A percentile compares a stretch with the other conserved stretches of the same genome.
These are phyloP conservation scores for Ascochyta pisi DNA, from an alignment of 2,329 filamentous ascomycete genomes.

Conservation along the genomic window DNA sequence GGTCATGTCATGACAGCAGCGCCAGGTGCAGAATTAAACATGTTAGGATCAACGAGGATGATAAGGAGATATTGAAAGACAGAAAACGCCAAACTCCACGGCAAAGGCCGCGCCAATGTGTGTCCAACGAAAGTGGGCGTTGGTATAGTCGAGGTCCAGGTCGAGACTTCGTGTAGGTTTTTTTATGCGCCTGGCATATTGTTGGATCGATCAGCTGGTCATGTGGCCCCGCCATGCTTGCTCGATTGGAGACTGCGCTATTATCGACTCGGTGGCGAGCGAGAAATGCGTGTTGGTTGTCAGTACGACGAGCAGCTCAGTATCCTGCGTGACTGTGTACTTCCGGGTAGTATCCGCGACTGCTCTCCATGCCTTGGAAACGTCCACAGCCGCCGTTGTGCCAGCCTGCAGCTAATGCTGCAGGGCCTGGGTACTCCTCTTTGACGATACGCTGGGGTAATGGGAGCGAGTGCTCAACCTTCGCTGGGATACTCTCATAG, in stretches of 20 bases:
- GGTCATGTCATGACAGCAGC: conserved; percentile 29
- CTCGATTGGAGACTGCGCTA: neutral
- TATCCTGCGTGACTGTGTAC: conserved; percentile 51
- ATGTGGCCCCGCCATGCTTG: neutral
- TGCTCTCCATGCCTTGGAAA: conserved; percentile 56
- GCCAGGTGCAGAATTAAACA: conserved; percentile 38
- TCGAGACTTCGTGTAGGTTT: neutral
- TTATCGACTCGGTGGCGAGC: neutral
- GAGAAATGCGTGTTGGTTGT: neutral
- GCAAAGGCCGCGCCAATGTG: conserved; percentile 1
- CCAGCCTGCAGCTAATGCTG: conserved; percentile 42
- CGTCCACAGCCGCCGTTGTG: conserved; percentile 50
- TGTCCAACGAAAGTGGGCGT: neutral
- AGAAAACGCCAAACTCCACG: conserved; percentile 9
- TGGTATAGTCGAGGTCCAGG: neutral
- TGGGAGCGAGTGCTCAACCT: conserved; percentile 42
- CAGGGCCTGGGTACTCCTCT: conserved; percentile 50
- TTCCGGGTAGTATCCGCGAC: conserved; percentile 56
- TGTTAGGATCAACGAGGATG: conserved; percentile 23
- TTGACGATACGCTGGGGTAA: conserved; percentile 51
- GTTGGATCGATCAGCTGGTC: neutral
- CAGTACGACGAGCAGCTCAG: conserved; percentile 25
- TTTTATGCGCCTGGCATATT: conserved; percentile 1
- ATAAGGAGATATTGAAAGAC: conserved; percentile 9
- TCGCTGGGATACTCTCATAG: conserved; percentile 50